A percentile compares a stretch with the other conserved stretches of the same genome.
These are phyloP conservation scores for Geranium incanum DNA, from an alignment of 441 rosid species.

Conservation along the genomic window DNA sequence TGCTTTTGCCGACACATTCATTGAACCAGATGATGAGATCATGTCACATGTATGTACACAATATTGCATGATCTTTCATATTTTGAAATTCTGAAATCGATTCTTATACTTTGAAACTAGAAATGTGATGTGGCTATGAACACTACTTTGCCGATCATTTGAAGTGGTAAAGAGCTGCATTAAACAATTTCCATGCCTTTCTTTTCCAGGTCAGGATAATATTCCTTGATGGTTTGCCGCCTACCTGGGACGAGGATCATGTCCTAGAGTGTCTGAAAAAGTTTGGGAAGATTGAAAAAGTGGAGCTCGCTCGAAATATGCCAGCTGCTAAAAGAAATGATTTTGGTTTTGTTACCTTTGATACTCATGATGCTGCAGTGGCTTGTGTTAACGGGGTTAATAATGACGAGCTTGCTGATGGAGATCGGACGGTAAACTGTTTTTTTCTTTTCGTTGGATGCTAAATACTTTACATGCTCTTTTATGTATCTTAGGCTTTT, in stretches of 20 bases:
- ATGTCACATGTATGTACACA: slow-evolving; percentile 4
- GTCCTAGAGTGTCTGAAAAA: neutral
- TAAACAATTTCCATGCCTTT: neutral
- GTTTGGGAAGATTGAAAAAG: slow-evolving; percentile 11
- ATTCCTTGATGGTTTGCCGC: slow-evolving; percentile 13
- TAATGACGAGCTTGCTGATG: slow-evolving; percentile 5
- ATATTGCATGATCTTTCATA: neutral
- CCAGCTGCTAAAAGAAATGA: slow-evolving; percentile 9
- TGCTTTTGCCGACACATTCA: slow-evolving; percentile 7
- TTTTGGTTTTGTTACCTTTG: slow-evolving; percentile 10
- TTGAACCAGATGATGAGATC: slow-evolving; percentile 8
- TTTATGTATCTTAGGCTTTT: neutral
- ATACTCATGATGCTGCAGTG: slow-evolving; percentile 8
- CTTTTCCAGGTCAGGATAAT: slow-evolving; percentile 4
- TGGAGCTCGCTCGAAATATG: slow-evolving; percentile 9
- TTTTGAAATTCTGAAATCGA: neutral
- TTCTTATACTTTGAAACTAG: neutral
- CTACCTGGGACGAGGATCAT: slow-evolving; percentile 12
- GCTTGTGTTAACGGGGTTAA: slow-evolving; percentile 12
- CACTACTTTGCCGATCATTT: neutral
- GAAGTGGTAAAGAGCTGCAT: neutral
- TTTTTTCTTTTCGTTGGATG: neutral
- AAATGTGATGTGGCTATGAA: neutral
- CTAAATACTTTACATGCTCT: neutral
- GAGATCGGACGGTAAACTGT: slow-evolving; percentile 1